Evolutionary conservation across 495 filamentous ascomycete genomes (phyloP).

Genomic region (Annulohypoxylon maeteangense): DNA sequence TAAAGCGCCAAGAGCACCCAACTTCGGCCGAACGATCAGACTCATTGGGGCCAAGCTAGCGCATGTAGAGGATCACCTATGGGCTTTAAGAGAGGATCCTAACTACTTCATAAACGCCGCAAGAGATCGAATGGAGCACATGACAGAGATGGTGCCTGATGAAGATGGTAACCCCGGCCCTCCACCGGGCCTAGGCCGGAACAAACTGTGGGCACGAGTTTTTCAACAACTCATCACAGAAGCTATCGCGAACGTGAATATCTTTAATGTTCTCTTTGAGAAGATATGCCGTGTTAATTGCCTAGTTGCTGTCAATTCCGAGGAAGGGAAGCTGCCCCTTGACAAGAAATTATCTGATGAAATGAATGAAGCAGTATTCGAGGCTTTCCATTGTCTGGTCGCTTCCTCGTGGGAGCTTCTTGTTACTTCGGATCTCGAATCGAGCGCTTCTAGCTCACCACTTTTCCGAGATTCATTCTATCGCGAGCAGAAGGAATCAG

Average conservation of each 20-base stretch:
- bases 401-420: not conserved
- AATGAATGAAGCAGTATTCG: not conserved
- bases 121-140: conserved; percentile 54
- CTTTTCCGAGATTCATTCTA: not conserved
- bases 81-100: conserved; percentile 66
- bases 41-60: conserved; percentile 53
- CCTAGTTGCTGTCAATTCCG: not conserved
- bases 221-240: not conserved
- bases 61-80: conserved; percentile 62
- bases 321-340: not conserved
- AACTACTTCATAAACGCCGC: conserved; percentile 58
- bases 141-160: conserved; percentile 51
- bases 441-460: not conserved
- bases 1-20: conserved; percentile 51
- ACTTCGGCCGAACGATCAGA: conserved; percentile 53
- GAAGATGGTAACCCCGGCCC: conserved; percentile 46
- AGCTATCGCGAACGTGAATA: not conserved
- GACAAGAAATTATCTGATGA: not conserved
- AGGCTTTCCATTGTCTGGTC: not conserved
- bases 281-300: not conserved
- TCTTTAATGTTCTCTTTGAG: not conserved
- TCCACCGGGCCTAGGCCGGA: not conserved
- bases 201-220: not conserved
- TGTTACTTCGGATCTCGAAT: not conserved
- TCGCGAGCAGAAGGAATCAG: not conserved